These are phyloP conservation scores for Solanum hybrid DNA, from an alignment of 305 asterid genomes.

Conservation along the genomic window DNA sequence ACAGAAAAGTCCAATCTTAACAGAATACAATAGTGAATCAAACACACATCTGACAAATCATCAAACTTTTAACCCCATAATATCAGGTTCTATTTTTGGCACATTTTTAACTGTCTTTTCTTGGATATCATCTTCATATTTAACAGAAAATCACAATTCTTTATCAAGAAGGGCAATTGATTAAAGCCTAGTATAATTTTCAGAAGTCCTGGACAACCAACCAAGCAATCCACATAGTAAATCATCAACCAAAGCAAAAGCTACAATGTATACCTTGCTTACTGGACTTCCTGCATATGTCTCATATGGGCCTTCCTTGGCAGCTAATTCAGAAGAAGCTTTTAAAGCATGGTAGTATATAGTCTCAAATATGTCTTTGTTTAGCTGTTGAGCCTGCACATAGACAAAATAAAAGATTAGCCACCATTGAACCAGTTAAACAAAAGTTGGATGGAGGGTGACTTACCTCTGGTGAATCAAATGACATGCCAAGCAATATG, in stretches of 20 bases:
- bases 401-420: background rate
- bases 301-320: conserved; percentile 51
- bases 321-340: conserved; percentile 60
- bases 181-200: background rate
- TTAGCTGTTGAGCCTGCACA: conserved; percentile 61
- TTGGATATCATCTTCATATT: background rate
- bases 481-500: conserved; percentile 93
- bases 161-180: background rate
- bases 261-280: conserved; percentile 43
- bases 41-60: background rate
- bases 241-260: background rate
- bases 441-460: background rate
- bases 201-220: background rate
- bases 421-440: background rate
- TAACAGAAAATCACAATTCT: background rate
- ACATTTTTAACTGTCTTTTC: background rate
- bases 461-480: conserved; percentile 87
- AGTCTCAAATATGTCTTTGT: conserved; percentile 75
- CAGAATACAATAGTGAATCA: background rate
- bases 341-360: conserved; percentile 59
- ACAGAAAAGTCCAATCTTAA: background rate
- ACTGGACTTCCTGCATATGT: conserved; percentile 59
- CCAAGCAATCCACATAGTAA: background rate
- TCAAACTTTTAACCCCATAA: background rate
- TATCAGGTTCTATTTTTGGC: background rate